Base-by-base conservation (phyloP, 75 land plant species). In the Azolla pinnata region DNA sequence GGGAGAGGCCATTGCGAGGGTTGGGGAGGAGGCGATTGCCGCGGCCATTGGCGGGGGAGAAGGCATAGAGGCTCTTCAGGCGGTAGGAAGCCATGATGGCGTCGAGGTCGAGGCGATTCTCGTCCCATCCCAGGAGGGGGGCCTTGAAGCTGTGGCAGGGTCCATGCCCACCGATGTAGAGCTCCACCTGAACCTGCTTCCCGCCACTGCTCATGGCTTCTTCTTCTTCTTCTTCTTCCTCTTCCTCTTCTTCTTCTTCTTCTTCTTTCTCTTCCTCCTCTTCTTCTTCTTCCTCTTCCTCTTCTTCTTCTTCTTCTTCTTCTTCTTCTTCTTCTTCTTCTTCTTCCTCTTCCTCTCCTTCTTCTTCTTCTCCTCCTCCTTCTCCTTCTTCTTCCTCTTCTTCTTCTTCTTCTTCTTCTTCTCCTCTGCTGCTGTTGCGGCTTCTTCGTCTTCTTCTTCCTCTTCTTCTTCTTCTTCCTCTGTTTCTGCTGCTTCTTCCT, bases 61-160 rank as follows among this genome's bases (percentile, higher is more conserved):
- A 95, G 12, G 96, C 90, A 67, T 73, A 86, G 40, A 90, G 19
- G 32, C 80, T 50, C 12, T 79, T 76, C 67, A 95, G 62, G 14
- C 77, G 76, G 69, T 79, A 81, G 28, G 76, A 68, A 63, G 74
- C 74, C 62, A 86, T 78, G 33, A 95, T 75, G 32, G 72, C 70
- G 29, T 74, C 69, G 33, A 95, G 71, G 58, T 95, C 99, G 4
- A 95, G 64, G 57, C 67, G 80, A 29, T 95, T 83, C 42, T 75
- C 75, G 4, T 86, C 99, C 83, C 87, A 95, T 10, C 99, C 99
- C 16, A 72, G 75, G n/a, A 90, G 70, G 8, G 27, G 44, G 10
- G 75, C 53, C 51, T 66, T 67, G 78, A 95, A 81, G 49, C 81
- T 81, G 23, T 67, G 83, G 67, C 72, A 54, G 26, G 96, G 99